phyloP scores from a whole-genome alignment of 2,329 filamentous ascomycete genomes.

The Monilinia fructigena region DNA sequence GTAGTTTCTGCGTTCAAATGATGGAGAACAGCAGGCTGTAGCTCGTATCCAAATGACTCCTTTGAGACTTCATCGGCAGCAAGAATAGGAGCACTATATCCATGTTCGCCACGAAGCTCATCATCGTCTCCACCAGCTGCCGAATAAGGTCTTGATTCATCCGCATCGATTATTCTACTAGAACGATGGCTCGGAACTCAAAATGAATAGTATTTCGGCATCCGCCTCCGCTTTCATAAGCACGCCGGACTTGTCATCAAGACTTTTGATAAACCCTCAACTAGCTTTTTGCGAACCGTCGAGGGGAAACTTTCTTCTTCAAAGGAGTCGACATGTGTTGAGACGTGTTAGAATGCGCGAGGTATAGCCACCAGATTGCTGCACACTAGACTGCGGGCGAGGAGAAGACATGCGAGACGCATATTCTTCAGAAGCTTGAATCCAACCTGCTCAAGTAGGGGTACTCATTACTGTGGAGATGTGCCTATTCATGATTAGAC shows the following conservation, averaged over 20 bases:
- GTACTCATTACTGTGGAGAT: constrained; percentile 63
- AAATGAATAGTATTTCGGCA: constrained; percentile 71
- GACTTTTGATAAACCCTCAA: constrained; percentile 41
- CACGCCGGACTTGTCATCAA: constrained; percentile 39
- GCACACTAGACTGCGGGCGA: constrained; percentile 46
- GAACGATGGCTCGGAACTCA: constrained; percentile 59
- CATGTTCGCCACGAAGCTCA: constrained; percentile 56
- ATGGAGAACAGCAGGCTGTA: constrained; percentile 82
- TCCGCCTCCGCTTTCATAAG: constrained; percentile 49
- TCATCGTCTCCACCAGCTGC: constrained; percentile 46
- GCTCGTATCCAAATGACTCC: constrained; percentile 63
- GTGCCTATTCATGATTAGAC: constrained; percentile 54
- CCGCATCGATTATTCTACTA: constrained; percentile 45
- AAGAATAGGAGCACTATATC: constrained; percentile 75
- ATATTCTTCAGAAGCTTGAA: constrained; percentile 84
- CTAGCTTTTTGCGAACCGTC: constrained; percentile 31
- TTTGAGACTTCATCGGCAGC: constrained; percentile 85
- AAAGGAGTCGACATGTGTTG: constrained; percentile 44
- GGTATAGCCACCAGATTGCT: constrained; percentile 35
- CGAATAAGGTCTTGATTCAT: constrained; percentile 49
- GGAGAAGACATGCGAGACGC: constrained; percentile 73
- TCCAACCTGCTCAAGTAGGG: constrained; percentile 83
- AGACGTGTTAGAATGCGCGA: constrained; percentile 46
- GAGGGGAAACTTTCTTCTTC: constrained; percentile 48
- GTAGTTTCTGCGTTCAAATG: constrained; percentile 61